Evolutionary conservation across 305 asterid species (phyloP), one percentile per base, ranked within the genome.

Genomic region (Fraxinus ornus): DNA sequence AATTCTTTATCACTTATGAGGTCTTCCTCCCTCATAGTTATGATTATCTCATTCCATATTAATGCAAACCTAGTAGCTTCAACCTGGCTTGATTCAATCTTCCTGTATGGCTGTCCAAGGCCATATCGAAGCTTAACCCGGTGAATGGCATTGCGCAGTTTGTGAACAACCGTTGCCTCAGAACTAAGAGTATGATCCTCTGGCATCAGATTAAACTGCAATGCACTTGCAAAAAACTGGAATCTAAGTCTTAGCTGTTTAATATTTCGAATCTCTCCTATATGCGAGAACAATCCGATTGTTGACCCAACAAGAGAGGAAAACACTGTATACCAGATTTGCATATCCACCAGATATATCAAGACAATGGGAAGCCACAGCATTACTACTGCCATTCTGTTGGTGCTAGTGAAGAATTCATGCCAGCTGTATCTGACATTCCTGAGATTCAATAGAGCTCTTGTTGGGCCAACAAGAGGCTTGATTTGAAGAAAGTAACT

Each of bases 221-320:
- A 84, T 28, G 99, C 99, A 80, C 98, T 92, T n/a, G 98, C 96
- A 83, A 96, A 96, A 88, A 96, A 94, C 88, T 93, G 98, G 88
- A 96, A 93, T 79, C 99, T 86, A 55, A 96, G 94, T 30, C 97
- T 90, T 71, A 96, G 92, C 88, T 96, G 99, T 83, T 86, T 79
- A 71, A 91, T 85, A 80, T 92, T 94, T 44, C 98, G 94, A 82
- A 96, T 96, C 86, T 96, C 99, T 3, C 99, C 99, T 70, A 96
- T 80, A 80, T 96, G 99, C 7, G 94, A 90, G 88, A 92, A 89
- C 74, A 96, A 62, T 37, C 99, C 99, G 9, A 90, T 85, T 64
- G 85, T 75, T 5, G 92, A 92, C 70, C 99, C 99, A 57, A 87
- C 92, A 44, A 92, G 76, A 19, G 99, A 85, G 3, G 97, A 89